Base-by-base conservation (phyloP, 768 basidiomycete genomes). In the Termitomyces sp. region DNA sequence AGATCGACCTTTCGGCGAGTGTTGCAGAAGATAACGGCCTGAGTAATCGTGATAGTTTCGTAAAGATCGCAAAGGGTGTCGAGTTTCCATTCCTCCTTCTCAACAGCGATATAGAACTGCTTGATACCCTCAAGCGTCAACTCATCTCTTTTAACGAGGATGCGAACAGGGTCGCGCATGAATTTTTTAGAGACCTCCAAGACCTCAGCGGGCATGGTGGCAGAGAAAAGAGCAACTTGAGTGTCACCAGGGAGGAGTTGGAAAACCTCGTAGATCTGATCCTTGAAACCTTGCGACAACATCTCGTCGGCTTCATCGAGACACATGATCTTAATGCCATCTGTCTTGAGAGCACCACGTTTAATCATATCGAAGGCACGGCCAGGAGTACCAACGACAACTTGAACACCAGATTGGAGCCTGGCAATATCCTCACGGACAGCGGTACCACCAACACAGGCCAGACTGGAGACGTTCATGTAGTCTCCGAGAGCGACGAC, bases 21-120 rank as follows among this genome's bases (percentile, higher is more conserved):
- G 81, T 98, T 98, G 81, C 96, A 98, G 84, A 99, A 99, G 75
- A 99, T 98, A 77, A 98, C 96, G 55, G 96, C 95, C 73, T 98
- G 96, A 42, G 96, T 98, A 77, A 99, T 98, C 67, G 96, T 98
- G 59, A 98, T 91, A 51, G 95, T 98, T 79, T 96, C 95, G 79
- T 95, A 97, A 51, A 99, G 83, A 82, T 99, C 96, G 77, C 92
- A 98, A 38, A 99, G 87, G 44, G 96, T 99, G 77, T 99, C 96
- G 59, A 98, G 79, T 75, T 98, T 98, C 96, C 95, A 99, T 66
- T 98, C 96, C 77, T 98, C 96, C 81, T 98, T 98, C 77, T 98
- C 96, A 59, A 98, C 96, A 49, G 96, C 96, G 67, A 98, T 95
- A 77, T 95, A 98, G 78, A 96, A 97, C 73, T 97, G 95, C 78